Evolutionary conservation across 495 filamentous ascomycete genomes (phyloP).

Genomic region (Clavariopsis aquatica): DNA sequence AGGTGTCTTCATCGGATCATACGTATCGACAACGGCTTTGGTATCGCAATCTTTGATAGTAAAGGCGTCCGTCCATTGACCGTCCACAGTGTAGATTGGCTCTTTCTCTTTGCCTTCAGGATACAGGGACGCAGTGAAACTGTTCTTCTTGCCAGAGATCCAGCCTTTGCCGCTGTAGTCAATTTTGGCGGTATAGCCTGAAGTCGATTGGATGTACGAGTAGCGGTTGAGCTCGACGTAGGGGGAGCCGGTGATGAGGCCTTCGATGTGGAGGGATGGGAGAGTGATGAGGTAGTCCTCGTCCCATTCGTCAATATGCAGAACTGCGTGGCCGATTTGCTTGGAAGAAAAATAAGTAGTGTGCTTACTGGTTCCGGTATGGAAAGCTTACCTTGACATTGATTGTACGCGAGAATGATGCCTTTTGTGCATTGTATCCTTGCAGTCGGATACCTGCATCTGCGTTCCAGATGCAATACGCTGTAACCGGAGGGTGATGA

Average conservation of each 20-base stretch:
- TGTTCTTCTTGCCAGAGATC: conserved; percentile 94
- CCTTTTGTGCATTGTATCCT: conserved; percentile 98
- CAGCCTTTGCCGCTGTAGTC: conserved; percentile 92
- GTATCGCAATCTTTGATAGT: conserved; percentile 69
- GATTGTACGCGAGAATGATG: conserved; percentile 88
- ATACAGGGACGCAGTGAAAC: conserved; percentile 74
- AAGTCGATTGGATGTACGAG: conserved; percentile 79
- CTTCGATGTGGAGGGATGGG: conserved; percentile 90
- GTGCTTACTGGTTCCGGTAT: background rate
- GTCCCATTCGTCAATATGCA: conserved; percentile 67
- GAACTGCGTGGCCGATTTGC: conserved; percentile 92
- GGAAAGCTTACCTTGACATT: conserved; percentile 64
- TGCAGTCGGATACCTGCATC: conserved; percentile 81
- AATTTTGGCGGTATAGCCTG: conserved; percentile 87
- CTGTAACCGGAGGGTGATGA: conserved; percentile 96
- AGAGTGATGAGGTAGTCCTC: conserved; percentile 91
- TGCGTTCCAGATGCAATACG: conserved; percentile 85
- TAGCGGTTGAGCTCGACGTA: conserved; percentile 85
- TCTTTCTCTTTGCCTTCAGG: conserved; percentile 78
- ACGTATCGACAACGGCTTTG: conserved; percentile 70
- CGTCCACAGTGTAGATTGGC: conserved; percentile 79
- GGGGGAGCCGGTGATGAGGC: conserved; percentile 84
- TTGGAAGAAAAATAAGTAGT: conserved; percentile 1
- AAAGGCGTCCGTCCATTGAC: conserved; percentile 89
- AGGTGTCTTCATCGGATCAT: conserved; percentile 62